phyloP scores from a whole-genome alignment of 495 filamentous ascomycete genomes.

The Penicillium ochrochloron region DNA sequence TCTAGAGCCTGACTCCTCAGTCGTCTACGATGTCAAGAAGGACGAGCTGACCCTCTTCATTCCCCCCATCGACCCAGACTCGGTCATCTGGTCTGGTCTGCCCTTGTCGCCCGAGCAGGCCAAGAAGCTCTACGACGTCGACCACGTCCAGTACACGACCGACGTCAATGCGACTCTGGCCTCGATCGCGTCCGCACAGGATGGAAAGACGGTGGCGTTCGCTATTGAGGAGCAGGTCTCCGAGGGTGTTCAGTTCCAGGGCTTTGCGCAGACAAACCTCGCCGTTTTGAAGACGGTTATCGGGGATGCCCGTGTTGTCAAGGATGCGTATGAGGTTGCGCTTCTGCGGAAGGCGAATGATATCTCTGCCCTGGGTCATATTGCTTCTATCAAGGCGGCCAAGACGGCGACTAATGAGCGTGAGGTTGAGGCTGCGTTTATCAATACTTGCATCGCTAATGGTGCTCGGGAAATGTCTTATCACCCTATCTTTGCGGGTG shows the following conservation, averaged over 20 bases:
- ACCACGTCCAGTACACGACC: conserved; percentile 68
- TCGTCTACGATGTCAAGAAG: conserved; percentile 76
- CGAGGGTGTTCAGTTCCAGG: conserved; percentile 63
- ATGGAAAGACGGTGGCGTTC: conserved; percentile 61
- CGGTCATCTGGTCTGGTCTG: conserved; percentile 95
- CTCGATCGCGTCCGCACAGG: conserved; percentile 43
- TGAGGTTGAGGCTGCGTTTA: conserved; percentile 79
- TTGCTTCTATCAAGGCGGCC: conserved; percentile 67
- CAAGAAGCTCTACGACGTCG: conserved; percentile 77
- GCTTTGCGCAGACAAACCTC: conserved; percentile 65
- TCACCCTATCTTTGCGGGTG: conserved; percentile 79
- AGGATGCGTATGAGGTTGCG: conserved; percentile 84
- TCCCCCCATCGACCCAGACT: conserved; percentile 82
- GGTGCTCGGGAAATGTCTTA: conserved; percentile 82
- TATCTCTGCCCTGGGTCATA: conserved; percentile 77
- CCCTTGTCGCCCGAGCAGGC: conserved; percentile 80
- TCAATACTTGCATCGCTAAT: conserved; percentile 72
- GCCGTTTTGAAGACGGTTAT: conserved; percentile 72
- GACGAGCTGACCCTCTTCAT: conserved; percentile 87
- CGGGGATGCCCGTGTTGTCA: conserved; percentile 76
- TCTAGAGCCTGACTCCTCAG: conserved; percentile 76
- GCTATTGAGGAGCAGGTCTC: conserved; percentile 75
- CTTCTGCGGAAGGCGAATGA: conserved; percentile 82
- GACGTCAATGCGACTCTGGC: conserved; percentile 71
- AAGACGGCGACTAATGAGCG: conserved; percentile 74